Base-by-base conservation (phyloP, 2,329 filamentous ascomycete species). In the Chrysosporium queenslandicum region DNA sequence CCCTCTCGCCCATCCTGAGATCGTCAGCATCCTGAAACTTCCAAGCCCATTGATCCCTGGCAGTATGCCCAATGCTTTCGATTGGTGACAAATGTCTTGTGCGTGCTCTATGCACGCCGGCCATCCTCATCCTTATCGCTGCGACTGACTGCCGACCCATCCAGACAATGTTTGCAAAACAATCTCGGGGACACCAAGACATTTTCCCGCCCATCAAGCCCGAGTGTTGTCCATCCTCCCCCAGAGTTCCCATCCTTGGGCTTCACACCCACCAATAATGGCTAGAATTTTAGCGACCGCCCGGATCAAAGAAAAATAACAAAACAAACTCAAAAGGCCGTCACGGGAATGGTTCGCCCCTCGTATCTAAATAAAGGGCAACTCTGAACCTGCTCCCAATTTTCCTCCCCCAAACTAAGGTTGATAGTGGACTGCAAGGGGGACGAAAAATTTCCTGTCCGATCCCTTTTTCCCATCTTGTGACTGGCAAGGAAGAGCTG, bases 341-440 rank as follows among this genome's bases (percentile, higher is more conserved):
- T 29, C 25, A 23, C 1, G 16, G 29, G 34, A 21, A 18, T 50
- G 47, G 37, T 50, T 34, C 47, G 47, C 47, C 37, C 20, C 47
- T 50, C 47, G 47, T 50, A 50, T 50, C 46, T 49, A 50, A 50
- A 50, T 42, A 50, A 50, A 50, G 47, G 47, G 23, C 23, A 25
- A 42, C 37, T 14, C 6, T 16, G 14, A 34, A 9, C n/a, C n/a
- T n/a, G n/a, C n/a, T n/a, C n/a, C n/a, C n/a, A n/a, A n/a, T n/a
- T n/a, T n/a, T n/a, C 20, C 23, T 20, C 25, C 45, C 18, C 14
- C 36, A 39, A 39, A 16, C 32, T 47, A 48, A 37, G 30, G 23
- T 48, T 48, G 45, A 47, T 36, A 34, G 21, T 14, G 21, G 46
- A 29, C 32, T 37, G 46, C 34, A 27, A 47, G 29, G 43, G 45